Conservation (phyloP, 306 rosid species). For the Acacia confusa region DNA sequence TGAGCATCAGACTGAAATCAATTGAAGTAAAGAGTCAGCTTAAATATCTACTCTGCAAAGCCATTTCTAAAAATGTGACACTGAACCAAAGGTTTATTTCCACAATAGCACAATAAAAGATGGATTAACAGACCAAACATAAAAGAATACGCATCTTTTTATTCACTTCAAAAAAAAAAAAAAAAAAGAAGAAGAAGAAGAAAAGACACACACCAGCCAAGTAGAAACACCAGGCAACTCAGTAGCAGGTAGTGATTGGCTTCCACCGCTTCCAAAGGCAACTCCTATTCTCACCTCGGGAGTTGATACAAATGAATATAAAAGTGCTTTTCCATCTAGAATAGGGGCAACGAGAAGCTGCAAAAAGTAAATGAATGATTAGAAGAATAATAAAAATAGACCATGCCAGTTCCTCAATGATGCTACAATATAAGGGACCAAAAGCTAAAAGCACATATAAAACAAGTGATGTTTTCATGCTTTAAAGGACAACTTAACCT, state of each 20-base stretch:
- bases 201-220: slow-evolving; percentile 72
- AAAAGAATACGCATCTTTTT: slow-evolving; percentile 4
- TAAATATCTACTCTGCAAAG: neutral
- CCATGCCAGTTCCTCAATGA: slow-evolving; percentile 12
- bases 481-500: slow-evolving; percentile 26
- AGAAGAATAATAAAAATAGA: slow-evolving; percentile 1
- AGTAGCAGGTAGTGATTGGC: slow-evolving; percentile 94
- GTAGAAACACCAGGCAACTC: slow-evolving; percentile 93
- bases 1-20: slow-evolving; percentile 19
- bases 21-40: slow-evolving; percentile 1
- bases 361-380: slow-evolving; percentile 37
- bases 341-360: slow-evolving; percentile 84
- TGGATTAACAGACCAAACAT: neutral
- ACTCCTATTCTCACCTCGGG: slow-evolving; percentile 94
- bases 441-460: neutral
- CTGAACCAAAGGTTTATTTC: slow-evolving; percentile 15
- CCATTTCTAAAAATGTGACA: slow-evolving; percentile 6
- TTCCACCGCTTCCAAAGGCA: slow-evolving; percentile 98
- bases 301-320: slow-evolving; percentile 76
- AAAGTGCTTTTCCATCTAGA: slow-evolving; percentile 76
- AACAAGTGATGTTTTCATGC: slow-evolving; percentile 5
- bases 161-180: slow-evolving; percentile 16
- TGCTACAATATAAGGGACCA: slow-evolving; percentile 7
- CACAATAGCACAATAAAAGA: neutral
- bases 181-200: no score